phyloP scores from a whole-genome alignment of 768 basidiomycete species.

The Chalciporus chontae region DNA sequence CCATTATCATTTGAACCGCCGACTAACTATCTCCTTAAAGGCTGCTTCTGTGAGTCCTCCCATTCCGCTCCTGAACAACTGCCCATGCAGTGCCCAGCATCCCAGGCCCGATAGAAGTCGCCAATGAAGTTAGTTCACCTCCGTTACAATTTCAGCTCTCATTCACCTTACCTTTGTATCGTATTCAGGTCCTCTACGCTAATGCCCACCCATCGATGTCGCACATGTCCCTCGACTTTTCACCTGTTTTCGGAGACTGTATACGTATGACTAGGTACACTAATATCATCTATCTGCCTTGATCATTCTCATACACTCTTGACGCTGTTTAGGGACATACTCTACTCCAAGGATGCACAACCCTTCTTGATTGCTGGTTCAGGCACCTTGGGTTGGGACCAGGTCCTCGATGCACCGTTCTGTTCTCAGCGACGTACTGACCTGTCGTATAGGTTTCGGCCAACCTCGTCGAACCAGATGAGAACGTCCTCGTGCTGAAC shows the following conservation, averaged over 20 bases:
- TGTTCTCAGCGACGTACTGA: neutral
- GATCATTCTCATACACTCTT: neutral
- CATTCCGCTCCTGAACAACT: neutral
- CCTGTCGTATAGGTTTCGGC: slow-evolving; percentile 65
- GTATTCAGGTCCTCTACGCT: slow-evolving; percentile 72
- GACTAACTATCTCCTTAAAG: slow-evolving; percentile 33
- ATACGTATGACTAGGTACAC: slow-evolving; percentile 76
- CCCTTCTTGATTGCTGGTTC: slow-evolving; percentile 93
- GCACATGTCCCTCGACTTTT: slow-evolving; percentile 86
- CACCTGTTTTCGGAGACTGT: slow-evolving; percentile 84
- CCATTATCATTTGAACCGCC: neutral
- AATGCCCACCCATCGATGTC: slow-evolving; percentile 92
- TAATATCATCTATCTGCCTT: neutral
- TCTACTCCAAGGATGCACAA: slow-evolving; percentile 76
- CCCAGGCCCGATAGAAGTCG: slow-evolving; percentile 61
- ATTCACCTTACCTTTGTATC: neutral
- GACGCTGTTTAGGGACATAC: slow-evolving; percentile 50
- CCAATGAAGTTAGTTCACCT: slow-evolving; percentile 47
- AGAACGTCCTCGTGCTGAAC: slow-evolving; percentile 78
- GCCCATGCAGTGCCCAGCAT: slow-evolving; percentile 37
- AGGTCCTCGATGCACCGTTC: slow-evolving; percentile 41
- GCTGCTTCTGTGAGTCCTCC: slow-evolving; percentile 42
- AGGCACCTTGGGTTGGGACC: slow-evolving; percentile 97
- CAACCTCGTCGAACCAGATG: slow-evolving; percentile 83
- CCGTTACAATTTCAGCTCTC: neutral